phyloP scores from a whole-genome alignment of 345 rosid species.

The Triadica sebifera region DNA sequence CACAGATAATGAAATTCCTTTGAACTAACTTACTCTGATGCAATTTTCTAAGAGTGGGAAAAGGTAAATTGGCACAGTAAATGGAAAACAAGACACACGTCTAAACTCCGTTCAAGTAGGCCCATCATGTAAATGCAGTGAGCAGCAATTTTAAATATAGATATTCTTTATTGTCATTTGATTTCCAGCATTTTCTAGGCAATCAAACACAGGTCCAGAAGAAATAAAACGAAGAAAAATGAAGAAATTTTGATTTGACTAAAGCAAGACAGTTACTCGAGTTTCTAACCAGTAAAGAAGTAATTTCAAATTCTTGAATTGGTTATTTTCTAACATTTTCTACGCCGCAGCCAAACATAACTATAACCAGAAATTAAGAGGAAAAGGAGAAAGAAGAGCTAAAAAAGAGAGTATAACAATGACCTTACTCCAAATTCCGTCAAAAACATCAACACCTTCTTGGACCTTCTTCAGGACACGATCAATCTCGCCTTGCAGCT shows the following conservation, averaged over 20 bases:
- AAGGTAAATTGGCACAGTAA: not conserved
- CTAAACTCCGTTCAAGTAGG: not conserved
- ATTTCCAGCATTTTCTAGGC: slow-evolving; percentile 1
- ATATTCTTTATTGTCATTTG: no score
- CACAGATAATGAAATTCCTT: not conserved
- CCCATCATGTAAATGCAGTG: not conserved
- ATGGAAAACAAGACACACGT: not conserved
- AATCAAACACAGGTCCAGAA: not conserved
- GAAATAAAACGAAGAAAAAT: no score
- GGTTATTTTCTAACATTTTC: not conserved
- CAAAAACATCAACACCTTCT: slow-evolving; percentile 97
- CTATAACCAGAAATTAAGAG: not conserved
- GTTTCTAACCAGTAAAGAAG: not conserved
- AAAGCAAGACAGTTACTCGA: not conserved
- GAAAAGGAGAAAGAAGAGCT: not conserved
- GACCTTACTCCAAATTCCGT: slow-evolving; percentile 98
- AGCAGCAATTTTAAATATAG: not conserved
- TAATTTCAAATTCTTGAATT: not conserved
- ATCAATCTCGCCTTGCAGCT: slow-evolving; percentile 98
- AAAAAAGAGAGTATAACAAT: not conserved
- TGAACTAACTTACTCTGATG: not conserved
- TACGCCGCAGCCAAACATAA: slow-evolving; percentile 9
- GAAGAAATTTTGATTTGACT: no score
- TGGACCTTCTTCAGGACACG: slow-evolving; percentile 97
- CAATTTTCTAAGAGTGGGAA: not conserved